A percentile compares a stretch with the other conserved stretches of the same genome.
Conservation (phyloP, 176 grass and related monocot species). For the Calamus simplicifolius region DNA sequence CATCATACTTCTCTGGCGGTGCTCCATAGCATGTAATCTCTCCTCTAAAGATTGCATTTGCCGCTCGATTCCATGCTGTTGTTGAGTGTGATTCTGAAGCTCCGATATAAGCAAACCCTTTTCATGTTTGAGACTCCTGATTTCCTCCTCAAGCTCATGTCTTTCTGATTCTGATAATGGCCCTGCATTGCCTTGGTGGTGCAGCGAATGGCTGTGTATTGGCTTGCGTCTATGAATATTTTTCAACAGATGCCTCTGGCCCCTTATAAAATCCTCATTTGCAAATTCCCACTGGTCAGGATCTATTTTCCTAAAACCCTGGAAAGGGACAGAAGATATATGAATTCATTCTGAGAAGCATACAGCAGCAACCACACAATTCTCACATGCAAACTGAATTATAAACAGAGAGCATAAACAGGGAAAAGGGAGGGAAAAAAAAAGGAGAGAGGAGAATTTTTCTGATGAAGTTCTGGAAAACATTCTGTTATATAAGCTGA, state of each 20-base stretch:
- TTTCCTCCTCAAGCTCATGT: slow-evolving; percentile 63
- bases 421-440: too few species aligned
- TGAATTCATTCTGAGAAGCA: background rate
- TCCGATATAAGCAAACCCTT: slow-evolving; percentile 43
- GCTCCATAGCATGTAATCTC: slow-evolving; percentile 47
- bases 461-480: too few species aligned
- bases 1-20: slow-evolving; percentile 47
- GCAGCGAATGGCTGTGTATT: slow-evolving; percentile 79
- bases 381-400: background rate
- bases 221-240: slow-evolving; percentile 87
- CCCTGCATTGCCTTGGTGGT: slow-evolving; percentile 25
- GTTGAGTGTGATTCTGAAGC: slow-evolving; percentile 50
- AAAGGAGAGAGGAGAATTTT: too few species aligned
- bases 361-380: background rate
- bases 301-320: slow-evolving; percentile 91
- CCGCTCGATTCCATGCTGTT: slow-evolving; percentile 51
- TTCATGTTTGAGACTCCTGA: slow-evolving; percentile 57
- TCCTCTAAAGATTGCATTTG: slow-evolving; percentile 84
- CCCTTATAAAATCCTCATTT: slow-evolving; percentile 76
- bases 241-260: slow-evolving; percentile 49
- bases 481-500: too few species aligned
- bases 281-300: slow-evolving; percentile 92
- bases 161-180: slow-evolving; percentile 52
- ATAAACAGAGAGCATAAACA: too few species aligned
- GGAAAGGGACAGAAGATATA: background rate